Conservation (phyloP, 164 flowering plant genomes). For the Santalum album region DNA sequence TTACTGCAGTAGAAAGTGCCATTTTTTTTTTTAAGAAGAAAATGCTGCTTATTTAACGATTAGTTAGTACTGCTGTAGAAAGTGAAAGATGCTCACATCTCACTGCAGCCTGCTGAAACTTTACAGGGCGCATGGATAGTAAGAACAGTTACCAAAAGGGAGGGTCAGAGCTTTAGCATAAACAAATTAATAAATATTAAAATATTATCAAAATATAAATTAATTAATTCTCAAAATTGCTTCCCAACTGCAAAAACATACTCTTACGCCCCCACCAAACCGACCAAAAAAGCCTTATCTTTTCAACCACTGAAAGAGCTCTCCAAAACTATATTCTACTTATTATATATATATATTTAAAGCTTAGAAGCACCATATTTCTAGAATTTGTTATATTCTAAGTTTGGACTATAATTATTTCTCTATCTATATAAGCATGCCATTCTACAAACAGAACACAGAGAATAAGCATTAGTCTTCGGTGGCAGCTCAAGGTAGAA, state of each 20-base stretch:
- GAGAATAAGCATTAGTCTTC: conserved; percentile 10
- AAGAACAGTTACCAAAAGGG: conserved; percentile 36
- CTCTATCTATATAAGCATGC: conserved; percentile 20
- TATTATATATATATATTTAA: no score
- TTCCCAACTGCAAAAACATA: conserved; percentile 45
- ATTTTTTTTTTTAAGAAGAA: neutral
- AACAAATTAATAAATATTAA: no score
- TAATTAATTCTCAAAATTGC: conserved; percentile 25
- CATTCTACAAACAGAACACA: conserved; percentile 8
- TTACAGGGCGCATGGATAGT: conserved; percentile 49
- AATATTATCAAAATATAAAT: neutral
- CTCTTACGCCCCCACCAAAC: conserved; percentile 39
- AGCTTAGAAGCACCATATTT: neutral
- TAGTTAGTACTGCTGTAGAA: conserved; percentile 22
- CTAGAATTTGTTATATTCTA: conserved; percentile 7
- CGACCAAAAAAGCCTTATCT: conserved; percentile 47
- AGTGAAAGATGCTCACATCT: conserved; percentile 21
- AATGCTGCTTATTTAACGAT: conserved; percentile 24
- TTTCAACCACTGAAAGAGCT: conserved; percentile 24
- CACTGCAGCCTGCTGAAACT: conserved; percentile 17
- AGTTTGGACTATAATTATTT: conserved; percentile 15
- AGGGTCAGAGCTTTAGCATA: conserved; percentile 33
- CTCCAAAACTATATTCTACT: conserved; percentile 13
- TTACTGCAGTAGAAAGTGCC: neutral
- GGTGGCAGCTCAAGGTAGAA: conserved; percentile 16